These are phyloP conservation scores for Colletotrichum viniferum DNA, from an alignment of 2,329 filamentous ascomycete genomes.

Conservation along the genomic window DNA sequence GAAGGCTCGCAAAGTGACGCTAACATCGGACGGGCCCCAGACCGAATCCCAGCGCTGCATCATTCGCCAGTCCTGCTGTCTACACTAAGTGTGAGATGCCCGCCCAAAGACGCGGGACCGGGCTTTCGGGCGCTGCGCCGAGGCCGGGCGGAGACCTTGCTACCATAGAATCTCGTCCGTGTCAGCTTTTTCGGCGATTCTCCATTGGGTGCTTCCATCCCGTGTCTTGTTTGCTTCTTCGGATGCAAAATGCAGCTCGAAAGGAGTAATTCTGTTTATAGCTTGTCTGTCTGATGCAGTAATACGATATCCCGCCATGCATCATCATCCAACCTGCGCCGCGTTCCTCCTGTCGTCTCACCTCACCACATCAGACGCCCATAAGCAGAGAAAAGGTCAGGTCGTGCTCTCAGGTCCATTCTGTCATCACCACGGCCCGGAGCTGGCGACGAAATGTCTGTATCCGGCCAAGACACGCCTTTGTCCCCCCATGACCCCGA, in stretches of 20 bases:
- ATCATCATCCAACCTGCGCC: neutral
- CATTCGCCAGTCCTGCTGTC: neutral
- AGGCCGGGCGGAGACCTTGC: neutral
- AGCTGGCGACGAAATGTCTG: neutral
- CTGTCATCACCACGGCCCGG: neutral
- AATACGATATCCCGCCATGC: neutral
- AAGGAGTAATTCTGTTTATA: neutral
- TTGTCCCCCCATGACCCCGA: neutral
- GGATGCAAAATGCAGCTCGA: neutral
- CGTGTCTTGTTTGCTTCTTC: neutral
- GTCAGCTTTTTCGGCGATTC: neutral
- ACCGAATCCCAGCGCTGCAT: neutral
- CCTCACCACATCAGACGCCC: neutral
- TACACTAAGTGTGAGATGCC: neutral
- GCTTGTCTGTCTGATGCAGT: neutral
- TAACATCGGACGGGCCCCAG: slow-evolving; percentile 12
- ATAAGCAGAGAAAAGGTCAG: neutral
- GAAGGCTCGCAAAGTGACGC: neutral
- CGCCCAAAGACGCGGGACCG: slow-evolving; percentile 1
- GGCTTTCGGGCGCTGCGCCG: slow-evolving; percentile 4
- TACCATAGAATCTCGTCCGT: no score
- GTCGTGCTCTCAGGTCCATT: neutral
- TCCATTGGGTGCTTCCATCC: neutral
- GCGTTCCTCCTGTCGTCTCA: neutral
- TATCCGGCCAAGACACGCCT: neutral